These are phyloP conservation scores for Penicillium paxilli DNA, from an alignment of 495 filamentous ascomycete genomes.

Conservation along the genomic window DNA sequence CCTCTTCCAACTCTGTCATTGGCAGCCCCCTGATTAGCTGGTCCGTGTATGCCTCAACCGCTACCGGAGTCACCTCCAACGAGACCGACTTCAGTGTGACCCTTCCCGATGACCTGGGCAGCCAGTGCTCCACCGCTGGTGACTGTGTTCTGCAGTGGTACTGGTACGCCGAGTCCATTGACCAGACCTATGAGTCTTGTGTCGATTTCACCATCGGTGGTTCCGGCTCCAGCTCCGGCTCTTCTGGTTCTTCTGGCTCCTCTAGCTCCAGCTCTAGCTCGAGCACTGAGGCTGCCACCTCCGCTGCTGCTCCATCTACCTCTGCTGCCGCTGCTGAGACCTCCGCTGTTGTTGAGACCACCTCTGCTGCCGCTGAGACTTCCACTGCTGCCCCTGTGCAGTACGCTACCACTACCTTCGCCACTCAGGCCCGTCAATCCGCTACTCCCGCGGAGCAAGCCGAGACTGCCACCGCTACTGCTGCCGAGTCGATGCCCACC, in stretches of 20 bases:
- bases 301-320: too few relatives aligned
- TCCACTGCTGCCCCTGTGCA: constrained; percentile 1
- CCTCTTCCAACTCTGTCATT: constrained; percentile 58
- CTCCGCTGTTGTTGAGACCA: background rate
- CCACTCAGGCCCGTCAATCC: constrained; percentile 12
- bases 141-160: constrained; percentile 69
- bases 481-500: constrained; percentile 19
- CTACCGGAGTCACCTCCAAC: constrained; percentile 48
- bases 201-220: constrained; percentile 63
- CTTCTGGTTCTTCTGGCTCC: constrained; percentile 5
- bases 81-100: constrained; percentile 66
- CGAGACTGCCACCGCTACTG: background rate
- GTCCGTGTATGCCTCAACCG: constrained; percentile 54
- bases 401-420: background rate
- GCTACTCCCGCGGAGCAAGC: background rate
- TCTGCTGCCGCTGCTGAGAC: background rate
- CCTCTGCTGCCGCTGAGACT: constrained; percentile 3
- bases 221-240: constrained; percentile 24
- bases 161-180: constrained; percentile 65
- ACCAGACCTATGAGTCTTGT: constrained; percentile 75
- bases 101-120: constrained; percentile 58
- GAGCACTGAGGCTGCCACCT: too few relatives aligned
- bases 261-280: too few relatives aligned
- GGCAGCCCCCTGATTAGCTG: constrained; percentile 56
- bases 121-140: constrained; percentile 58